A percentile compares a stretch with the other conserved stretches of the same genome.
phyloP scores from a whole-genome alignment of 2,329 filamentous ascomycete species.

The Alternaria arbusti region DNA sequence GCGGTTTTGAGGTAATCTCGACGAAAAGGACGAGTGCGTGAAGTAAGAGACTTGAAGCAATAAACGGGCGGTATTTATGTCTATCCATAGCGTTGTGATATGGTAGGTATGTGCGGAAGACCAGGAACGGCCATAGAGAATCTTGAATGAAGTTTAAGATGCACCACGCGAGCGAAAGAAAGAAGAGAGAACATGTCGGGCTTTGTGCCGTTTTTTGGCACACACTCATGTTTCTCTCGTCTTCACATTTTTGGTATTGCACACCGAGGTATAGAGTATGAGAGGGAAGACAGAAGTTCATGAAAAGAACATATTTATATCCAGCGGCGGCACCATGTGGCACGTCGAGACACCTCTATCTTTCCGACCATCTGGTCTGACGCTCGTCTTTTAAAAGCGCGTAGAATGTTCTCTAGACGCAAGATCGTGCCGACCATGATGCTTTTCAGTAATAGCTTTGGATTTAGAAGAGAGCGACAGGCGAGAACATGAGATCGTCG shows the following conservation, averaged over 20 bases:
- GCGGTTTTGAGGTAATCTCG: fast-evolving
- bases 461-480: not conserved
- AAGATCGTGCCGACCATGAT: not conserved
- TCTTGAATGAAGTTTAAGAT: too few species aligned
- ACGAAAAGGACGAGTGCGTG: not conserved
- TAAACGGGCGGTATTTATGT: not conserved
- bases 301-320: not conserved
- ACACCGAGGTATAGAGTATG: too few species aligned
- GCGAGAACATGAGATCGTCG: not conserved
- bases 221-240: too few species aligned
- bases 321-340: not conserved
- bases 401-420: not conserved
- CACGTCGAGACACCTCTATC: not conserved
- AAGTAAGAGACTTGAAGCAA: not conserved
- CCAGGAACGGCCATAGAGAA: too few species aligned
- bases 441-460: not conserved
- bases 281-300: fast-evolving
- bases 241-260: too few species aligned
- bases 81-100: not conserved
- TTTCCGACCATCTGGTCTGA: not conserved
- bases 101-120: too few species aligned
- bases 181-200: too few species aligned
- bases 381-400: too few species aligned
- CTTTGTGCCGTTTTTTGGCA: too few species aligned
- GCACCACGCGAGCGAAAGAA: too few species aligned